A percentile compares a stretch with the other conserved stretches of the same genome.
Conservation (phyloP, 2,329 filamentous ascomycete genomes). For the Sporothrix brunneoviolacea region DNA sequence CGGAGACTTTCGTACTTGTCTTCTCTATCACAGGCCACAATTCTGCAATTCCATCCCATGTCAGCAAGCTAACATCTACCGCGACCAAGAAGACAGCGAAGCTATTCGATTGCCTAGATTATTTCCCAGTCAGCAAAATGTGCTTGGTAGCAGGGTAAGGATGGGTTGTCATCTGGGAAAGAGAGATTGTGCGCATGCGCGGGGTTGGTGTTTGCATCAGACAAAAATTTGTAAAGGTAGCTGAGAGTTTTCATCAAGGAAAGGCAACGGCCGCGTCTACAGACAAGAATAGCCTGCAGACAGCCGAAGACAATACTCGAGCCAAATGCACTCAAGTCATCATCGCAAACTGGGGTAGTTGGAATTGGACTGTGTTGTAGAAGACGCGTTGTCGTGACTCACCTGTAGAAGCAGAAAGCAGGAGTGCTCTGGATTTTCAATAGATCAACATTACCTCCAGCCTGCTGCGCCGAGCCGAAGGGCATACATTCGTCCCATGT, state of each 20-base stretch:
- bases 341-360: conserved; percentile 43
- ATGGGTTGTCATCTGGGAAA: background rate
- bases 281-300: conserved; percentile 69
- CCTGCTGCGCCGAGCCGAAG: conserved; percentile 80
- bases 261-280: conserved; percentile 52
- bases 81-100: conserved; percentile 13
- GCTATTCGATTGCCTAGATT: conserved; percentile 4
- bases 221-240: conserved; percentile 87
- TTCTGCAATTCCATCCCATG: conserved; percentile 45
- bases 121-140: background rate
- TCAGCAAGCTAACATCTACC: conserved; percentile 9
- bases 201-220: conserved; percentile 52
- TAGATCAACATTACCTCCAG: conserved; percentile 72
- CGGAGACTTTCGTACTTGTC: conserved; percentile 77
- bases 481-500: conserved; percentile 99
- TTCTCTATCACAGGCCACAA: conserved; percentile 89
- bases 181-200: background rate
- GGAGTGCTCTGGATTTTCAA: conserved; percentile 1
- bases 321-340: conserved; percentile 99
- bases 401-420: conserved; percentile 1
- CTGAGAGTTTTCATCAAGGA: conserved; percentile 99
- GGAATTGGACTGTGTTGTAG: too few species aligned
- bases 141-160: background rate
- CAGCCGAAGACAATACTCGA: conserved; percentile 77
- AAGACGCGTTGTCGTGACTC: too few species aligned